These are phyloP conservation scores for Peltaster fructicola DNA, from an alignment of 2,329 filamentous ascomycete species.

Conservation along the genomic window DNA sequence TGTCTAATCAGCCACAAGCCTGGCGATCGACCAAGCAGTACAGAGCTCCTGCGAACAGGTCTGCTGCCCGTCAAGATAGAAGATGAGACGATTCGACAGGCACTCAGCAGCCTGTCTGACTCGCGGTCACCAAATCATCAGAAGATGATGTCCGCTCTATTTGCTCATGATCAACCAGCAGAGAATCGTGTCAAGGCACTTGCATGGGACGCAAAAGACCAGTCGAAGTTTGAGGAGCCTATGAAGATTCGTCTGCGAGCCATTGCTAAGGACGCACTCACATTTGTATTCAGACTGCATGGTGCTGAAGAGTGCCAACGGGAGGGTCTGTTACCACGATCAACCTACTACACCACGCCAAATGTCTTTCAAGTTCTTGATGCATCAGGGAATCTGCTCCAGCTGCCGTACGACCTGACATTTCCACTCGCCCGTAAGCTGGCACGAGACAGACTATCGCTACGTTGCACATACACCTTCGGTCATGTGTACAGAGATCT, in stretches of 20 bases:
- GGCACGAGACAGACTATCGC: conserved; percentile 38
- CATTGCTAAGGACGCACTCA: conserved; percentile 55
- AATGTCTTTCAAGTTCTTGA: conserved; percentile 70
- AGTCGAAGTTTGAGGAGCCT: conserved; percentile 8
- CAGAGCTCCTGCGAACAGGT: conserved; percentile 67
- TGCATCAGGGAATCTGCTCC: conserved; percentile 67
- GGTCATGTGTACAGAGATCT: conserved; percentile 73
- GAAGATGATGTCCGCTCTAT: conserved; percentile 75
- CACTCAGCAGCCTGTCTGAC: conserved; percentile 64
- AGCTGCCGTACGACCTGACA: conserved; percentile 87
- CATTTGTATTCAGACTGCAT: conserved; percentile 69
- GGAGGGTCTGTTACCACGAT: conserved; percentile 63
- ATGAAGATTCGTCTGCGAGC: conserved; percentile 10
- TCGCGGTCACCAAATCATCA: conserved; percentile 74
- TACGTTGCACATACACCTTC: conserved; percentile 59
- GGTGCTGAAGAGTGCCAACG: conserved; percentile 70
- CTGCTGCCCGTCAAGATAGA: conserved; percentile 84
- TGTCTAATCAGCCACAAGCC: conserved; percentile 70
- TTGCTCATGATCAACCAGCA: conserved; percentile 37
- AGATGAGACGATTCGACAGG: conserved; percentile 73
- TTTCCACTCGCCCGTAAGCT: conserved; percentile 74
- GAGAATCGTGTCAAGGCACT: conserved; percentile 56
- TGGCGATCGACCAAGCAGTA: conserved; percentile 62
- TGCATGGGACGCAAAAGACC: conserved; percentile 28
- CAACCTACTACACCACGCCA: conserved; percentile 49